Conservation (phyloP, 2,329 filamentous ascomycete genomes). For the Cladosporium sp. region DNA sequence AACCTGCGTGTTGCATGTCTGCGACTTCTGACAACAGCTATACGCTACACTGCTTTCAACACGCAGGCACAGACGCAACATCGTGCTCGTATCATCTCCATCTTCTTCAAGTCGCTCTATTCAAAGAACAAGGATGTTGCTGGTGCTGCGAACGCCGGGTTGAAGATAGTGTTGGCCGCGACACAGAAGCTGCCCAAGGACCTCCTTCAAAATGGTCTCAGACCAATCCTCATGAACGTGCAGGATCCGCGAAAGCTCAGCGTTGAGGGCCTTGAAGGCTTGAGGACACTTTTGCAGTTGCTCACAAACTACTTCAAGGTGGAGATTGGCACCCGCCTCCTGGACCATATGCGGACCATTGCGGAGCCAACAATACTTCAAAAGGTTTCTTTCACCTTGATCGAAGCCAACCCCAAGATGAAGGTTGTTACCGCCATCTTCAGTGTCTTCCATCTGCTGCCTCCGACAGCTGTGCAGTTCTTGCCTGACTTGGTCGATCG, state of each 20-base stretch:
- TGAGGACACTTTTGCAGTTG: conserved; percentile 84
- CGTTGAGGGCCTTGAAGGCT: conserved; percentile 84
- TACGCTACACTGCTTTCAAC: conserved; percentile 88
- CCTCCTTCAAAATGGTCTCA: conserved; percentile 86
- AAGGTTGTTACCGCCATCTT: conserved; percentile 93
- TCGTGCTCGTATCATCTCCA: conserved; percentile 71
- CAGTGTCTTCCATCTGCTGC: conserved; percentile 95
- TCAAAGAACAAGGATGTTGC: conserved; percentile 90
- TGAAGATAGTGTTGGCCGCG: conserved; percentile 83
- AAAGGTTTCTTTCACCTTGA: conserved; percentile 89
- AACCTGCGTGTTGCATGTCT: conserved; percentile 91
- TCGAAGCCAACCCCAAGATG: conserved; percentile 91
- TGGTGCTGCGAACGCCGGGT: conserved; percentile 85
- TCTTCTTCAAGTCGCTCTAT: conserved; percentile 98
- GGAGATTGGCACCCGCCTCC: conserved; percentile 87
- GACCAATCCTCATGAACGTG: conserved; percentile 93
- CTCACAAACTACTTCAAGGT: conserved; percentile 99
- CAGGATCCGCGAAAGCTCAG: conserved; percentile 90
- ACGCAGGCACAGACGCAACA: conserved; percentile 59
- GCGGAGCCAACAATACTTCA: conserved; percentile 79
- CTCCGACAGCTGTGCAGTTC: conserved; percentile 84
- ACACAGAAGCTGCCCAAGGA: conserved; percentile 94
- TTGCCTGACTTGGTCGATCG: conserved; percentile 87
- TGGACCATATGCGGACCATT: conserved; percentile 91
- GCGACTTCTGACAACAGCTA: conserved; percentile 86